Percentiles rank a stretch among this genome's conserved stretches.
phyloP scores from a whole-genome alignment of 108 stramenopile species.

The Fistulifera solaris region DNA sequence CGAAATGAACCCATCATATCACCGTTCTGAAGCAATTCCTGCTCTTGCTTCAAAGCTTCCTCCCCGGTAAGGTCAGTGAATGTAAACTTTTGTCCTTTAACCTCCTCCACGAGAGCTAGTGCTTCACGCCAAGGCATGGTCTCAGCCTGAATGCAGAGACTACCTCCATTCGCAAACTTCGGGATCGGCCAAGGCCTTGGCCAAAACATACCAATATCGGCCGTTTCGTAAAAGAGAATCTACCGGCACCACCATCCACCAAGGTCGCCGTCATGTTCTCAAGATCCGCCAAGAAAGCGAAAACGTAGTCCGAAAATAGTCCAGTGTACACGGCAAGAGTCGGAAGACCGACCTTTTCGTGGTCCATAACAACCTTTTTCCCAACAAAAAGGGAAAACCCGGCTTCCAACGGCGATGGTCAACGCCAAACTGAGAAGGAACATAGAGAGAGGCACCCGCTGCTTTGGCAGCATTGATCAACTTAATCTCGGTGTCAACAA shows the following conservation, averaged over 20 bases:
- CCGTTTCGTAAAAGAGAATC: conserved; percentile 10
- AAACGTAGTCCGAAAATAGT: conserved; percentile 13
- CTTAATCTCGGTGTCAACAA: conserved; percentile 5
- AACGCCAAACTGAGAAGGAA: conserved; percentile 22
- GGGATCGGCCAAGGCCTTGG: conserved; percentile 18
- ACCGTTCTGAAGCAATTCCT: conserved; percentile 13
- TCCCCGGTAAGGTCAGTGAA: conserved; percentile 6
- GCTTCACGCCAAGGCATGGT: conserved; percentile 13
- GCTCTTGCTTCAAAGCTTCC: conserved; percentile 10
- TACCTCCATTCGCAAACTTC: conserved; percentile 6
- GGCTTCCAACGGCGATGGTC: conserved; percentile 14
- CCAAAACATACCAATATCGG: conserved; percentile 18
- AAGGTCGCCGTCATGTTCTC: conserved; percentile 4
- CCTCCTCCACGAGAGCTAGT: conserved; percentile 1
- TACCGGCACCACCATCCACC: conserved; percentile 7
- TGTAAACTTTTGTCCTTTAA: conserved; percentile 8
- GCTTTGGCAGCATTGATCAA: conserved; percentile 12
- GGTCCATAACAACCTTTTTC: conserved; percentile 10
- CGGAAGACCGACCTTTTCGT: conserved; percentile 8
- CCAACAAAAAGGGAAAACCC: conserved; percentile 11
- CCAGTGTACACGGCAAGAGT: conserved; percentile 16
- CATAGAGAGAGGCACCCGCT: conserved; percentile 12
- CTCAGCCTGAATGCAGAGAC: conserved; percentile 13
- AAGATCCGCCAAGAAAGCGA: conserved; percentile 9
- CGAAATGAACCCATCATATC: conserved; percentile 5